Base-by-base conservation (phyloP, 2,329 filamentous ascomycete genomes). In the Phaeosphaeriaceae sp. region DNA sequence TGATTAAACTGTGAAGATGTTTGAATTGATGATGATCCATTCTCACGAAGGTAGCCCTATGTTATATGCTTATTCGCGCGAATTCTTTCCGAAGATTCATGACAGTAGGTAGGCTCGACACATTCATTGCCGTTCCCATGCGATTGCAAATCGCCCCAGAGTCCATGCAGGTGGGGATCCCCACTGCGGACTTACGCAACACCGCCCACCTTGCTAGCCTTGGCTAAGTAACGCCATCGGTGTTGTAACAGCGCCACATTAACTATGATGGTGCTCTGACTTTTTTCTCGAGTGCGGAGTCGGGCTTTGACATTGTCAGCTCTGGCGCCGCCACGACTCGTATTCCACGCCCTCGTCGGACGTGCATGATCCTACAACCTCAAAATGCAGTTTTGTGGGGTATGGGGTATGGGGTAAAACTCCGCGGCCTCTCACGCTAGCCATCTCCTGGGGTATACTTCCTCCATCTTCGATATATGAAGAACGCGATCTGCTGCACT, bases 371-470 rank as follows among this genome's bases (percentile, higher is more conserved):
- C 40, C 33, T 20, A 21, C 38, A 16, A 28, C 30, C 13, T 40
- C 42, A 34, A 21, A 26, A 35, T 30, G 9, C 7, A 32, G 26
- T n/a, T 15, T 23, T 40, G 37, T 54, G 42, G 48, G 41, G 42
- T 59, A 50, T 54, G 42, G 48, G 41, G 42, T 59, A 50, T 59
- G 60, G 61, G 56, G 61, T 56, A 66, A 40, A 44, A 63, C 54
- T 60, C 61, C 52, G 60, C 61, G 52, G 53, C 23, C 7, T 26
- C n/a, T 26, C 7, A 26, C 23, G 23, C 23, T 26, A 34, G 41
- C 44, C 45, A 56, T 35, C 52, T 50, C 54, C 59, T 64, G 56
- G 55, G 54, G 48, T 57, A 64, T 28, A 23, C 23, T 56, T 60
- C 42, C 30, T 62, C 59, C 60, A 54, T 26, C 34, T 42, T 32